Percentiles rank a stretch among this genome's conserved stretches.
phyloP scores from a whole-genome alignment of 2,329 filamentous ascomycete genomes.

The Colletotrichum costaricense region DNA sequence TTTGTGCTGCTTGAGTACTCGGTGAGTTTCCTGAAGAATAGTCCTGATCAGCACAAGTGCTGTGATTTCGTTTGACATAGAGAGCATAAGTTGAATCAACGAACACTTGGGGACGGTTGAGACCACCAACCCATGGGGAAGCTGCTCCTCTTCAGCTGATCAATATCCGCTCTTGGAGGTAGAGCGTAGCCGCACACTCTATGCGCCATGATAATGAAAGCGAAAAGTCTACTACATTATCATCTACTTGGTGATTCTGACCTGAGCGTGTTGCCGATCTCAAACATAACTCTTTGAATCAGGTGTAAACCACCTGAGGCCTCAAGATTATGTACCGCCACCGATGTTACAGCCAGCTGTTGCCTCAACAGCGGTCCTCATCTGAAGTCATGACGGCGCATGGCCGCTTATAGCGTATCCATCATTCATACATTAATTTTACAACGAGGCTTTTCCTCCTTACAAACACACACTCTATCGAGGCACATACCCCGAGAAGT shows the following conservation, averaged over 20 bases:
- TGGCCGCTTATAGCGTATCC: not conserved
- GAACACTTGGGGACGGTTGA: no score
- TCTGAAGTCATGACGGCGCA: not conserved
- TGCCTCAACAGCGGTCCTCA: not conserved
- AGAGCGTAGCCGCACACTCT: no score
- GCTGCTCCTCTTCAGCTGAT: no score
- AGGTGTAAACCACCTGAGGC: not conserved
- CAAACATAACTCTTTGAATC: not conserved
- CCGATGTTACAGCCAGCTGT: not conserved
- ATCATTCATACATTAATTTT: not conserved
- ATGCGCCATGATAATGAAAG: not conserved
- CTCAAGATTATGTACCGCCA: not conserved
- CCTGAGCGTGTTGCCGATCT: not conserved
- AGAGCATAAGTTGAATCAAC: not conserved
- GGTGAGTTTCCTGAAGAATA: not conserved
- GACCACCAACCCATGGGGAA: no score
- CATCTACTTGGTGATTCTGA: not conserved
- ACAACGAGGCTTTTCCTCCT: not conserved
- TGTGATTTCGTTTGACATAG: not conserved
- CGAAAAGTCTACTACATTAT: not conserved
- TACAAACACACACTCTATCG: not conserved
- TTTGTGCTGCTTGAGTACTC: not conserved
- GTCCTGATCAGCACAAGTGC: not conserved
- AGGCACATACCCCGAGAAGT: conserved; percentile 28
- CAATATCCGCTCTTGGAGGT: no score